Percentiles rank a stretch among this genome's conserved stretches.
These are phyloP conservation scores for Smithsoniella earleae DNA, from an alignment of 163 green algal genomes.

Conservation along the genomic window DNA sequence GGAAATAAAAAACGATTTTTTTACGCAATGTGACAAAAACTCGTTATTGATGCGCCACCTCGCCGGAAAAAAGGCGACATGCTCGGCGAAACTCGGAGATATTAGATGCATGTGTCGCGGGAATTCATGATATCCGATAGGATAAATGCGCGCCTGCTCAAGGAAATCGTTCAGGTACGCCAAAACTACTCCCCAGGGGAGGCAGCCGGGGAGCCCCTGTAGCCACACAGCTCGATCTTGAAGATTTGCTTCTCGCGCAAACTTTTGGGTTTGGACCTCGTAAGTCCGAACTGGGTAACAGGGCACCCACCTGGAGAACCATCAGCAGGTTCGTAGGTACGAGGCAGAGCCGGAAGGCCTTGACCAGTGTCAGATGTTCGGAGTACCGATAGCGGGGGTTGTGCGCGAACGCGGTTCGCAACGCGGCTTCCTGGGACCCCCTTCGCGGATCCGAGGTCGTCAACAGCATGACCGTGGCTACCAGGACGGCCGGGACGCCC, in stretches of 20 bases:
- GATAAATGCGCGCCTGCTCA: too few relatives aligned
- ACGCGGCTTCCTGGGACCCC: slow-evolving; percentile 57
- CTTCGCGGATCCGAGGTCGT: slow-evolving; percentile 53
- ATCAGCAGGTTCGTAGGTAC: slow-evolving; percentile 60
- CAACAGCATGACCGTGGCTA: slow-evolving; percentile 52
- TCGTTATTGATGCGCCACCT: too few relatives aligned
- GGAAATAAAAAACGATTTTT: too few relatives aligned
- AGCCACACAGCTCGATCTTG: slow-evolving; percentile 3
- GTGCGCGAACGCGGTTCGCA: slow-evolving; percentile 44
- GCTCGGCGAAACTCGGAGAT: too few relatives aligned
- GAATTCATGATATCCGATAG: too few relatives aligned
- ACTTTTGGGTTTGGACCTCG: too few relatives aligned
- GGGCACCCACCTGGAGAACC: slow-evolving; percentile 45
- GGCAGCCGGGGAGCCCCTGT: slow-evolving; percentile 65
- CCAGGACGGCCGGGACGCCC: slow-evolving; percentile 46
- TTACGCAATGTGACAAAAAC: too few relatives aligned
- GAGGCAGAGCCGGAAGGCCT: slow-evolving; percentile 46
- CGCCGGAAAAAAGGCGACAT: too few relatives aligned
- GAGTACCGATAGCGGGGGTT: slow-evolving; percentile 51
- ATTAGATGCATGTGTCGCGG: too few relatives aligned
- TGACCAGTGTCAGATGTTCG: slow-evolving; percentile 57
- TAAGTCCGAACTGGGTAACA: neutral
- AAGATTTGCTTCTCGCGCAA: neutral
- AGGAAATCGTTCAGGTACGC: slow-evolving; percentile 86
- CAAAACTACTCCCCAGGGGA: slow-evolving; percentile 78